Base-by-base conservation (phyloP, 495 filamentous ascomycete genomes). In the Pseudoneurospora amorphoporcata region DNA sequence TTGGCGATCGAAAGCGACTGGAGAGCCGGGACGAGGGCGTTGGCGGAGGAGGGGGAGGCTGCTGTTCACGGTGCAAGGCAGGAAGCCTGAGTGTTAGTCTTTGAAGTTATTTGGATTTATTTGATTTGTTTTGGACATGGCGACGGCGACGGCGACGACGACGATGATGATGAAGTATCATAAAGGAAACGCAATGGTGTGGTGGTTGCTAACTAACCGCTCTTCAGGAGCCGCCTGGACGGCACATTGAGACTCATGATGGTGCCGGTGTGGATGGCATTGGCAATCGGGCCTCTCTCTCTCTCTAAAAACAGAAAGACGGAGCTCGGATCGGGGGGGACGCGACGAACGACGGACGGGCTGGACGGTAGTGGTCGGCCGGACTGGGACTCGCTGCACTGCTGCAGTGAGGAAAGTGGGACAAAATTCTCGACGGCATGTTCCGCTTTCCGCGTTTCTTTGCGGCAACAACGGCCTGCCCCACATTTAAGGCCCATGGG, bases 181-280 rank as follows among this genome's bases (percentile, higher is more conserved):
- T 9, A 61, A 61, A 61, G 19, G 23, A 16, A 61, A 61, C 1
- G 12, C 0, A 32, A 32, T 58, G 69, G 39, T 32, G 35, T 37
- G 71, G 39, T 76, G 72, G 47, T 69, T 39, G 29, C 79, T 69
- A 80, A 85, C 79, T 70, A 80, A 85, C 84, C 80, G 68, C 78
- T 76, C 73, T 76, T 73, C 72, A 80, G 75, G 72, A 82, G 79
- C 81, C 79, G 81, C 76, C 83, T 76, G 68, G 81, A 81, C 74
- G 83, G 83, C 71, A 84, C 68, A 72, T 80, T 82, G 76, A 84
- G 74, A 75, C 77, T 84, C 83, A 85, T 85, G 74, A 85, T 85
- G 74, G 75, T 79, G 78, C 73, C 77, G 76, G 73, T 74, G 71
- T 71, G 69, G 68, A 70, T 75, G 71, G 73, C 78, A 77, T 79